Evolutionary conservation across 2,329 filamentous ascomycete genomes (phyloP).

Genomic region (Malbranchea zuffiana): DNA sequence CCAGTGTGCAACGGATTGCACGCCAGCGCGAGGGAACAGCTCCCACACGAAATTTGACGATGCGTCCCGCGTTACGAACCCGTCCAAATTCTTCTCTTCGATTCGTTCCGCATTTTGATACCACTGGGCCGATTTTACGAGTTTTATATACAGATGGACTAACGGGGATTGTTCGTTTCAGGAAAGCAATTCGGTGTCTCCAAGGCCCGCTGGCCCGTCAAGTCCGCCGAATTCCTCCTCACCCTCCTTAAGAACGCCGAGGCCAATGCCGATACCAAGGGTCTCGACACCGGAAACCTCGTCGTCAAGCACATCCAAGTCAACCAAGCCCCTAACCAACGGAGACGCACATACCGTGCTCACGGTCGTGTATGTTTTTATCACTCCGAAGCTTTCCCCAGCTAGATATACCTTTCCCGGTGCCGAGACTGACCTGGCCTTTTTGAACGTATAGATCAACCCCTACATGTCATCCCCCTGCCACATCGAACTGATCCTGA

Average conservation of each 20-base stretch:
- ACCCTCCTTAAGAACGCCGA: slow-evolving; percentile 95
- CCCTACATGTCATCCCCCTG: slow-evolving; percentile 99
- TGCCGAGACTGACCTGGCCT: neutral
- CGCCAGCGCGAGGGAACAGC: too few relatives aligned
- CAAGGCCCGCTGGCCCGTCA: slow-evolving; percentile 97
- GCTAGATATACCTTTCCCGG: too few relatives aligned
- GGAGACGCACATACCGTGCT: slow-evolving; percentile 97
- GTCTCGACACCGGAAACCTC: slow-evolving; percentile 92
- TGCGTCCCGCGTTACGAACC: too few relatives aligned
- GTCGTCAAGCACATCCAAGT: slow-evolving; percentile 99
- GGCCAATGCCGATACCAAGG: slow-evolving; percentile 94
- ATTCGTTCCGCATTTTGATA: too few relatives aligned
- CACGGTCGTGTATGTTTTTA: slow-evolving; percentile 86
- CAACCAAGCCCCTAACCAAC: slow-evolving; percentile 99
- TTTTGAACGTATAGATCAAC: slow-evolving; percentile 97
- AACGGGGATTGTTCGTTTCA: slow-evolving; percentile 29
- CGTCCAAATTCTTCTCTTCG: too few relatives aligned
- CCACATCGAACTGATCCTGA: slow-evolving; percentile 99
- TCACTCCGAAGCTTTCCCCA: neutral
- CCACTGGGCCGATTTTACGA: too few relatives aligned
- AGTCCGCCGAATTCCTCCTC: slow-evolving; percentile 97
- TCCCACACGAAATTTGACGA: too few relatives aligned
- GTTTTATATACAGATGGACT: neutral
- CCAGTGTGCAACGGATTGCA: too few relatives aligned
- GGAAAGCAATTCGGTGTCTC: slow-evolving; percentile 98